Evolutionary conservation across 805 yeast species (phyloP), one percentile per base, ranked within the genome.

Genomic region (Pichia manshurica): DNA sequence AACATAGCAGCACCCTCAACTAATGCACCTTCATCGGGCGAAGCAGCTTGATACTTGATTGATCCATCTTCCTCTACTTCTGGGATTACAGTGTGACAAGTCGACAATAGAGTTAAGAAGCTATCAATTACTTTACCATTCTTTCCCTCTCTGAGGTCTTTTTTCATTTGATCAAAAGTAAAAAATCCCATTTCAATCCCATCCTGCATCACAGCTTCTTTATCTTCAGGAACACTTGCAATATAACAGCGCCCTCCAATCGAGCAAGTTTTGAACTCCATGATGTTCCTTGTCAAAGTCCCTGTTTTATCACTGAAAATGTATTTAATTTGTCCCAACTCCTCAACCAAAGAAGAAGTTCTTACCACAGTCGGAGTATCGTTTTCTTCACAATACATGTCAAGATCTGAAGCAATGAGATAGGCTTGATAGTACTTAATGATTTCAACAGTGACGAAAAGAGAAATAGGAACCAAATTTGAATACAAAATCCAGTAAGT

Each of bases 11-110:
- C 98, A 49, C 99, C 99, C 58, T 90, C 89, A 2, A 93, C 99
- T 52, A 93, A 73, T 0, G 99, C 99, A 44, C 99, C 99, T 71
- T 95, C 99, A 69, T 93, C 99, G 0, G 99, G 99, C 0, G 98
- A 90, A 0, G 99, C 96, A 1, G 99, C 99, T 67, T 93, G 99
- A 64, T 95, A 93, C 63, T 87, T 90, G 53, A 93, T 82, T 2
- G 73, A 56, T 0, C 85, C 87, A 48, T 70, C 71, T 1, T 73
- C 81, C 51, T 74, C 75, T 17, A 77, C 70, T 64, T 93, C 99
- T 0, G 99, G 99, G 52, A 93, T 93, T 36, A 93, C 99, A 0
- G 99, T 95, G 60, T 93, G 99, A 64, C 99, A 93, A 0, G 96
- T 81, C 35, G 98, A 87, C 50, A 93, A 71, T 42, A 90, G 70